phyloP scores from a whole-genome alignment of 1,139 yeast genomes.

The Sugiyamaella grinbergsii region DNA sequence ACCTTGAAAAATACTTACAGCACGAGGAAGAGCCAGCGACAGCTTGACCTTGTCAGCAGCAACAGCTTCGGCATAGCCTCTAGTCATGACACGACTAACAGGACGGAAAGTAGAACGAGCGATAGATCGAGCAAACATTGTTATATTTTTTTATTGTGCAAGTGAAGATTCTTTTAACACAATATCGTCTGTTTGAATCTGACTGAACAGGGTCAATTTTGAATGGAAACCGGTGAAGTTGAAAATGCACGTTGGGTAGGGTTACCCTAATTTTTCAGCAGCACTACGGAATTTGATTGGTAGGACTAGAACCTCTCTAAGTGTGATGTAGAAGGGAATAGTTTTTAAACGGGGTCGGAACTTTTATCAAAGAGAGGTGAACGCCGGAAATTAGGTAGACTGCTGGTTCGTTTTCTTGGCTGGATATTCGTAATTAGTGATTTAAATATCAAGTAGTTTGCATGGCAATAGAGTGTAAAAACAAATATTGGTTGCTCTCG shows the following conservation, averaged over 20 bases:
- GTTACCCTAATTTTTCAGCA: constrained; percentile 17
- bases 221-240: constrained; percentile 11
- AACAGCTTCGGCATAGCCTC: constrained; percentile 89
- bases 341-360: background rate
- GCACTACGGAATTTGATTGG: constrained; percentile 17
- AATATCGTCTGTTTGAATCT: constrained; percentile 1
- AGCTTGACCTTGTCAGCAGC: constrained; percentile 77
- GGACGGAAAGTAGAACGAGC: constrained; percentile 52
- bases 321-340: constrained; percentile 1
- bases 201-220: constrained; percentile 2
- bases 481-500: no score
- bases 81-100: constrained; percentile 61
- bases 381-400: no score
- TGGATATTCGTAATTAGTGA: no score
- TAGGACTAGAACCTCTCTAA: constrained; percentile 2
- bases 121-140: constrained; percentile 32
- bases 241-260: constrained; percentile 14
- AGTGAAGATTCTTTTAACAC: constrained; percentile 2
- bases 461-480: no score
- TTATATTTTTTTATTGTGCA: constrained; percentile 20
- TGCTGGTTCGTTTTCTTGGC: no score
- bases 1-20: constrained; percentile 25
- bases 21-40: constrained; percentile 68
- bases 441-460: no score
- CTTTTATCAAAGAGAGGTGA: background rate